These are phyloP conservation scores for Vigna nakashimae DNA, from an alignment of 306 rosid genomes.

Conservation along the genomic window DNA sequence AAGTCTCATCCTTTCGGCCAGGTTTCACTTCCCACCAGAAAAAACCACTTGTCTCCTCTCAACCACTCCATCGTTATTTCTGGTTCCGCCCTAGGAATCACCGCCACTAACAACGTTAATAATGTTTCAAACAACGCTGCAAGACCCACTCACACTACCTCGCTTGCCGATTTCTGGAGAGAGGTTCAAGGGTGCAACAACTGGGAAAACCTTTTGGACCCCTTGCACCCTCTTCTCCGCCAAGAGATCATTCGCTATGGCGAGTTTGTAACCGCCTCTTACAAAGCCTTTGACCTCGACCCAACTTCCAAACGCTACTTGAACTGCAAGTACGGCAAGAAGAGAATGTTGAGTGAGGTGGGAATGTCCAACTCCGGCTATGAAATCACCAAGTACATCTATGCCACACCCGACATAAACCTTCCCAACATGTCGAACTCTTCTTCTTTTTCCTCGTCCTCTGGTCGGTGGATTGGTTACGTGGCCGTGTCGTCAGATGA, in stretches of 20 bases:
- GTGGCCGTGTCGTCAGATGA: slow-evolving; percentile 71
- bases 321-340: slow-evolving; percentile 82
- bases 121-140: background rate
- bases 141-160: background rate
- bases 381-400: slow-evolving; percentile 83
- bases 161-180: slow-evolving; percentile 61
- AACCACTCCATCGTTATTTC: slow-evolving; percentile 41
- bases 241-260: slow-evolving; percentile 82
- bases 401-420: slow-evolving; percentile 78
- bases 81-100: slow-evolving; percentile 18
- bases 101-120: background rate
- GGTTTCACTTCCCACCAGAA: slow-evolving; percentile 51
- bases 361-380: slow-evolving; percentile 75
- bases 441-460: slow-evolving; percentile 46
- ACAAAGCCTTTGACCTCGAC: slow-evolving; percentile 87
- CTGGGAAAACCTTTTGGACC: slow-evolving; percentile 83
- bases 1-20: slow-evolving; percentile 62
- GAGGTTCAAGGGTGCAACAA: slow-evolving; percentile 78
- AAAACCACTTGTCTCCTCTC: background rate
- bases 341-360: slow-evolving; percentile 61
- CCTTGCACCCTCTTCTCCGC: slow-evolving; percentile 84
- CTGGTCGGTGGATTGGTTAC: slow-evolving; percentile 88
- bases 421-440: slow-evolving; percentile 52
- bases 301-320: slow-evolving; percentile 76
- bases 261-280: slow-evolving; percentile 72